Conservation (phyloP, 2,329 filamentous ascomycete species). For the Xylariaceae sp. region DNA sequence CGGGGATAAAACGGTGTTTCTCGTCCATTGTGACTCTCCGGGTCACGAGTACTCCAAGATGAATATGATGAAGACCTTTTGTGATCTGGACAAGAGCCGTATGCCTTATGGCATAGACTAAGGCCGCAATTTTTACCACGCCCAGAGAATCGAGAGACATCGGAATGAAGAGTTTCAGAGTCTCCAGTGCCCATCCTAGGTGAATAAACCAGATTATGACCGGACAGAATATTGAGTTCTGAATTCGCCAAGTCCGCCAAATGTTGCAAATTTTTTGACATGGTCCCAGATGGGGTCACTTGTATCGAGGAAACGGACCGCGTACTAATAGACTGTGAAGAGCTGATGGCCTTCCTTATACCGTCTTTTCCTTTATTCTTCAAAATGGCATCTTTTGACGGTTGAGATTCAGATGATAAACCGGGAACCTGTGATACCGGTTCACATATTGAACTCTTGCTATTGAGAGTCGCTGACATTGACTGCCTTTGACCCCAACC, state of each 20-base stretch:
- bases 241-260: not conserved
- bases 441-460: not conserved
- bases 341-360: not conserved
- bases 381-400: not conserved
- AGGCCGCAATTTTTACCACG: not conserved
- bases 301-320: too few relatives aligned
- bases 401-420: not conserved
- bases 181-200: not conserved
- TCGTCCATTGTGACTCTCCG: not conserved
- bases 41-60: not conserved
- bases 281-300: too few relatives aligned
- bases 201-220: not conserved
- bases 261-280: not conserved
- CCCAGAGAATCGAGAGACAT: not conserved
- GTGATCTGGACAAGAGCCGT: not conserved
- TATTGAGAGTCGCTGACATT: not conserved
- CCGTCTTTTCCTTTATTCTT: not conserved
- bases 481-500: constrained; percentile 4
- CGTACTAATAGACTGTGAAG: too few relatives aligned
- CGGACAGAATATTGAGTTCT: not conserved
- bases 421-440: not conserved
- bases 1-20: not conserved
- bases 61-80: not conserved
- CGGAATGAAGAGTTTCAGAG: not conserved
- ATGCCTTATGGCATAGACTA: not conserved